These are phyloP conservation scores for Wickerhamomyces ciferrii DNA, from an alignment of 805 yeast species.

Conservation along the genomic window DNA sequence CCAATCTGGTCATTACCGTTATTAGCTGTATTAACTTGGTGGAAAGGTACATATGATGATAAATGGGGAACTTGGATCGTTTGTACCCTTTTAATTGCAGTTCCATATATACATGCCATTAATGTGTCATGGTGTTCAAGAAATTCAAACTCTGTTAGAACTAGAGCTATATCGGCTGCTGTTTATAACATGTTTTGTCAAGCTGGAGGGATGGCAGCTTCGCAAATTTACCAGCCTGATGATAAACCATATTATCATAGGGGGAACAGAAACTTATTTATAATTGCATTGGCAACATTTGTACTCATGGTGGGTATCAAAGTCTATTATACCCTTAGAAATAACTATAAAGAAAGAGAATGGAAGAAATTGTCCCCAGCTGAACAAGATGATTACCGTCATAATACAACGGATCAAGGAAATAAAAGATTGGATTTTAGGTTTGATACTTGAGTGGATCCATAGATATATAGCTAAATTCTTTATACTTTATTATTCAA, in stretches of 20 bases:
- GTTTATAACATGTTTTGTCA: conserved; percentile 61
- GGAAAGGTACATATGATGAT: conserved; percentile 24
- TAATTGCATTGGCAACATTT: conserved; percentile 26
- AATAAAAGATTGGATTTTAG: too few species aligned
- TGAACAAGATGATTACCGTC: conserved; percentile 26
- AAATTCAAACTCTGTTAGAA: conserved; percentile 53
- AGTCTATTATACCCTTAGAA: conserved; percentile 28
- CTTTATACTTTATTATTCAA: too few species aligned
- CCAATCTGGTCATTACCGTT: conserved; percentile 29
- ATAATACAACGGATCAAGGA: too few species aligned
- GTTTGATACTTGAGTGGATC: too few species aligned
- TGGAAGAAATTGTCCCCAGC: conserved; percentile 49
- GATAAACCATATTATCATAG: conserved; percentile 54
- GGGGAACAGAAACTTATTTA: conserved; percentile 44
- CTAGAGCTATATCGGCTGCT: conserved; percentile 58
- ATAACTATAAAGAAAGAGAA: conserved; percentile 32
- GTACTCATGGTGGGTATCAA: conserved; percentile 21
- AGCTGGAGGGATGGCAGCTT: conserved; percentile 45
- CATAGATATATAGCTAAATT: too few species aligned
- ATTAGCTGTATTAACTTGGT: conserved; percentile 27
- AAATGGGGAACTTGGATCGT: conserved; percentile 34
- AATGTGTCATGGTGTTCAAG: conserved; percentile 39
- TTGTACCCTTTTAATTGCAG: neutral
- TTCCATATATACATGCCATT: neutral
- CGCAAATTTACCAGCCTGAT: conserved; percentile 48